Evolutionary conservation across 2,329 filamentous ascomycete genomes (phyloP).

Genomic region (Xylaria polymorpha): DNA sequence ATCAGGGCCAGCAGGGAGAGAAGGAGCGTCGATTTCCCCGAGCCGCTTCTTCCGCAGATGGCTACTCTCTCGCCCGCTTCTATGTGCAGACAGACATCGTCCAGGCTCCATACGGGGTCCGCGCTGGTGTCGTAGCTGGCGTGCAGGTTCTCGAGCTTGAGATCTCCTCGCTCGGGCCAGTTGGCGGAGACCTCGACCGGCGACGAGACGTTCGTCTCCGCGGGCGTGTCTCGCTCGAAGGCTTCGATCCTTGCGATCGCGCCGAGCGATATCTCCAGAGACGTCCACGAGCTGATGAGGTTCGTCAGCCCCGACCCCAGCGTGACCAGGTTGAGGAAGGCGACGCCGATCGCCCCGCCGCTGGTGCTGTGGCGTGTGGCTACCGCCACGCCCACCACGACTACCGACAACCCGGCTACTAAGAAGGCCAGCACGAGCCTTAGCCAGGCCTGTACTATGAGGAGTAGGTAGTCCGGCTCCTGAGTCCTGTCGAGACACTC

Average conservation of each 20-base stretch:
- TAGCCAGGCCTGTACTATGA: constrained; percentile 65
- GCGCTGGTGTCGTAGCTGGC: constrained; percentile 35
- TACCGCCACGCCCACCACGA: constrained; percentile 59
- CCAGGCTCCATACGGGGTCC: constrained; percentile 29
- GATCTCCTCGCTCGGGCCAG: constrained; percentile 35
- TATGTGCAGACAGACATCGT: constrained; percentile 52
- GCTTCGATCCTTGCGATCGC: constrained; percentile 39
- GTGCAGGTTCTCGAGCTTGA: constrained; percentile 40
- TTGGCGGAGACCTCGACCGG: constrained; percentile 30
- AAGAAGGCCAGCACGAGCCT: constrained; percentile 63
- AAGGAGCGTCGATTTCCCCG: constrained; percentile 36
- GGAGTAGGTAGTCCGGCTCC: constrained; percentile 64
- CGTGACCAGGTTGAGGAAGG: constrained; percentile 51
- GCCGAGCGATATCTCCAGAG: constrained; percentile 36
- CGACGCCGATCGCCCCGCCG: constrained; percentile 52
- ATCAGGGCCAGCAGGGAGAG: constrained; percentile 53
- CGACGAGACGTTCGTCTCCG: constrained; percentile 37
- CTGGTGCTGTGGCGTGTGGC: constrained; percentile 49
- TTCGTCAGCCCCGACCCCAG: constrained; percentile 42
- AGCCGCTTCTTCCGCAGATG: constrained; percentile 35
- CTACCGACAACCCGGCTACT: constrained; percentile 60
- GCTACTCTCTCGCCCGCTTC: constrained; percentile 55
- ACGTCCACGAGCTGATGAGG: constrained; percentile 36
- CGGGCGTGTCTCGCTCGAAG: constrained; percentile 42
- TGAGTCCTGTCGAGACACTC: constrained; percentile 60